Conservation (phyloP, 2,329 filamentous ascomycete genomes). For the Annulohypoxylon truncatum region DNA sequence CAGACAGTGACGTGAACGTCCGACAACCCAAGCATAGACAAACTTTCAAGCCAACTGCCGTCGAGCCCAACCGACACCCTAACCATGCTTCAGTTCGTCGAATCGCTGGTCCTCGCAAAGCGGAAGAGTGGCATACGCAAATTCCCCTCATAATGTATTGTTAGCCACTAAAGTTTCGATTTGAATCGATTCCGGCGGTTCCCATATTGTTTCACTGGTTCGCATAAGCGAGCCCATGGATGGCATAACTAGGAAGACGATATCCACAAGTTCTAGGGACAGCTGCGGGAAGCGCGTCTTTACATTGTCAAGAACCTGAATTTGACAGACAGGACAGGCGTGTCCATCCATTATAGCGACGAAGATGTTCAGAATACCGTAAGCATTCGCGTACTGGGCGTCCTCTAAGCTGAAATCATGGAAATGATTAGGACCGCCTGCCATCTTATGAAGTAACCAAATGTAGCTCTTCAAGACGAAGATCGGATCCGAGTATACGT, state of each 20-base stretch:
- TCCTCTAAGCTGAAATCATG: too few species aligned
- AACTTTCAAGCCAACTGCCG: neutral
- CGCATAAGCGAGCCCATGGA: neutral
- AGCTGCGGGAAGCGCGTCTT: neutral
- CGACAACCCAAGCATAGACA: neutral
- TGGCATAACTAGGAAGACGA: neutral
- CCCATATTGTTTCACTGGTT: neutral
- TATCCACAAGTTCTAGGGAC: neutral
- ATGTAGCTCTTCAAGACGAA: neutral
- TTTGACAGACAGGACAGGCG: neutral
- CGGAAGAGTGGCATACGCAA: too few species aligned
- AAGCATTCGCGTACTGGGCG: too few species aligned
- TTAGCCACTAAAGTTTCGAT: neutral
- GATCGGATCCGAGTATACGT: neutral
- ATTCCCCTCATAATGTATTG: neutral
- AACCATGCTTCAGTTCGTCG: too few species aligned
- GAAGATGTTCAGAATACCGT: neutral
- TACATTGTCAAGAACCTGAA: neutral
- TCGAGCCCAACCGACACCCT: neutral
- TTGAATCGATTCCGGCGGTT: neutral
- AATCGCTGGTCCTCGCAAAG: neutral
- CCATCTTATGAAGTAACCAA: conserved; percentile 1
- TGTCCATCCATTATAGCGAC: conserved; percentile 6
- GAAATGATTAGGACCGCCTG: neutral
- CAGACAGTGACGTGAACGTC: neutral